These are phyloP conservation scores for Inga oerstediana DNA, from an alignment of 306 rosid genomes.

Conservation along the genomic window DNA sequence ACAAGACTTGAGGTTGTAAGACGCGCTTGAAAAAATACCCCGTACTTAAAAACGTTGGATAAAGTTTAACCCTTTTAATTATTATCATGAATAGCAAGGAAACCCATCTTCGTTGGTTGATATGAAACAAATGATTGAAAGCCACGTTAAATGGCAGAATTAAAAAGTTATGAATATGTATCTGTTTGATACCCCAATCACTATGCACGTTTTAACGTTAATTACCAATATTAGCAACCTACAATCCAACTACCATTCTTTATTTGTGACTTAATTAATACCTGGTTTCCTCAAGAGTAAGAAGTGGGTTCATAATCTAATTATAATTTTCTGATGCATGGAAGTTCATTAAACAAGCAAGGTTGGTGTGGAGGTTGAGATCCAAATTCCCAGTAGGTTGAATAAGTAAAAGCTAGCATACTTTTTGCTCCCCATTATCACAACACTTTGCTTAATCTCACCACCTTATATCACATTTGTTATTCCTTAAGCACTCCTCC, in stretches of 20 bases:
- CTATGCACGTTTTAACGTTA: too few species aligned
- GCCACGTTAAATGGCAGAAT: background rate
- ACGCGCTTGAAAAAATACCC: too few species aligned
- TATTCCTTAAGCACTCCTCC: conserved; percentile 25
- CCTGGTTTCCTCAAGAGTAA: background rate
- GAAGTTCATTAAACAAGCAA: conserved; percentile 20
- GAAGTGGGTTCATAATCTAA: background rate
- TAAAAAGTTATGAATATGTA: too few species aligned
- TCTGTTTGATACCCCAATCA: background rate
- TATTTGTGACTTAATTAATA: background rate
- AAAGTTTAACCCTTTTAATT: background rate
- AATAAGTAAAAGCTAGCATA: conserved; percentile 8
- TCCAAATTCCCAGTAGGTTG: conserved; percentile 31
- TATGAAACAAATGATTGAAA: background rate
- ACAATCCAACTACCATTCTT: background rate
- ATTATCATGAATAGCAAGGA: background rate
- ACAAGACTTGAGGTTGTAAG: too few species aligned
- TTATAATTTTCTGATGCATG: background rate
- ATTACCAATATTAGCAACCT: background rate
- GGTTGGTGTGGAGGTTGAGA: conserved; percentile 49
- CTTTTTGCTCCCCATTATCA: conserved; percentile 14
- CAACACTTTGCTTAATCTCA: background rate
- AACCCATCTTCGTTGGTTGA: background rate
- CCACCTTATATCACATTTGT: background rate
- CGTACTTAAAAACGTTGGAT: too few species aligned